Evolutionary conservation across 2,329 filamentous ascomycete species (phyloP), one percentile per base, ranked within the genome.

Genomic region (Bipolaris oryzae): DNA sequence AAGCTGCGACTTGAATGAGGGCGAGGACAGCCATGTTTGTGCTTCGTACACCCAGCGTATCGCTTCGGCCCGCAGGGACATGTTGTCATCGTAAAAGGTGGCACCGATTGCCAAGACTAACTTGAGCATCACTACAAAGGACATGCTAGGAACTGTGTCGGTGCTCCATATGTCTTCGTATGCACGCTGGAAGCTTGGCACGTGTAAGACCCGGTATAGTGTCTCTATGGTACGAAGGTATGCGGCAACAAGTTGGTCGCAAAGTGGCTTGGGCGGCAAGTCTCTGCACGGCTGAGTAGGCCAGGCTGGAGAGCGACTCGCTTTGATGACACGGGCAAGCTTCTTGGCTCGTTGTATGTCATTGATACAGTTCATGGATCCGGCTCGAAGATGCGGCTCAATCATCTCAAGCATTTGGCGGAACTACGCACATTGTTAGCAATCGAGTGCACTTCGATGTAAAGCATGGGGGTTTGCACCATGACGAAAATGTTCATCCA

Each of bases 1-100:
- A 0, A 87, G 73, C 0, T 79, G 73, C 0, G 79, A 76, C 57
- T 87, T 88, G 63, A 80, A 82, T 3, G 80, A 75, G 0, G 85
- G 85, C 5, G 79, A 78, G 0, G 81, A 80, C 0, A 84, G 49
- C 82, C 83, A 88, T 0, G 79, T 79, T 42, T 84, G 81, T 0
- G 81, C 85, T 58, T 86, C 84, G 52, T 84, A 82, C 0, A 87
- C 73, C 85, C 85, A 88, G 25, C 72, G 77, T n/a, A 81, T 73
- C 0, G 85, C 85, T 0, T 77, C 76, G 5, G 73, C 49, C 6
- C 84, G 79, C 34, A 86, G 61, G 0, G 80, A 81, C 53, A 84
- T 86, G 0, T 71, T 57, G 0, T 82, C 77, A 49, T 87, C 82
- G 53, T 84, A 80, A 0, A 76, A 74, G 1, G 77, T 74, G 1